phyloP scores from a whole-genome alignment of 768 basidiomycete species.

The Daedalea quercina region DNA sequence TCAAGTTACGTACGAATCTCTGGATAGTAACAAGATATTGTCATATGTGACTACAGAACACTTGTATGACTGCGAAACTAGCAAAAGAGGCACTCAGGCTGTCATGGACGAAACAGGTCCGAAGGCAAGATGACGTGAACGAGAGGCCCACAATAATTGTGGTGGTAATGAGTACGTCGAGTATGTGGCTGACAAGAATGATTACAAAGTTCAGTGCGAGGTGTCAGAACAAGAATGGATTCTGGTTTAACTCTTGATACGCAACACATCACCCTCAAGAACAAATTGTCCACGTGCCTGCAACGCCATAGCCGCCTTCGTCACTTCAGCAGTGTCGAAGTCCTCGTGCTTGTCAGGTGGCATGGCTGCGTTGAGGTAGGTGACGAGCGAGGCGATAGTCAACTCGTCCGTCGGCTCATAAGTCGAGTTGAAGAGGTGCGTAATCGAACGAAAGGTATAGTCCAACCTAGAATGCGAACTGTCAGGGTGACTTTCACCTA shows the following conservation, averaged over 20 bases:
- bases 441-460: slow-evolving; percentile 56
- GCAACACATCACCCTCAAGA: slow-evolving; percentile 28
- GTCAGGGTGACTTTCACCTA: slow-evolving; percentile 6
- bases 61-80: not conserved
- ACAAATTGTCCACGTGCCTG: slow-evolving; percentile 23
- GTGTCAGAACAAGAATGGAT: not conserved
- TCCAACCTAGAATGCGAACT: slow-evolving; percentile 32
- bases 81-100: not conserved
- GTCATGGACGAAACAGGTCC: not conserved
- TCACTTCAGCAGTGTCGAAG: slow-evolving; percentile 70
- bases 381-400: slow-evolving; percentile 59
- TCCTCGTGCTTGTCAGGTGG: slow-evolving; percentile 77
- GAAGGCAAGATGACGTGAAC: not conserved
- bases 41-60: not conserved
- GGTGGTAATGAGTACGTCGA: not conserved
- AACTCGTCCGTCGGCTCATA: slow-evolving; percentile 63
- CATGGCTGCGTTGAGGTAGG: slow-evolving; percentile 71
- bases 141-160: not conserved
- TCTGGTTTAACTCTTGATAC: slow-evolving; percentile 6
- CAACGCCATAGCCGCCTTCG: slow-evolving; percentile 24
- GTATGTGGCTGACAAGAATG: not conserved
- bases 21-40: not conserved
- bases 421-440: slow-evolving; percentile 61
- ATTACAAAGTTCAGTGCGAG: not conserved
- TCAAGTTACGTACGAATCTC: not conserved